Evolutionary conservation across 2,329 filamentous ascomycete genomes (phyloP).

Genomic region (Ilyonectria robusta): DNA sequence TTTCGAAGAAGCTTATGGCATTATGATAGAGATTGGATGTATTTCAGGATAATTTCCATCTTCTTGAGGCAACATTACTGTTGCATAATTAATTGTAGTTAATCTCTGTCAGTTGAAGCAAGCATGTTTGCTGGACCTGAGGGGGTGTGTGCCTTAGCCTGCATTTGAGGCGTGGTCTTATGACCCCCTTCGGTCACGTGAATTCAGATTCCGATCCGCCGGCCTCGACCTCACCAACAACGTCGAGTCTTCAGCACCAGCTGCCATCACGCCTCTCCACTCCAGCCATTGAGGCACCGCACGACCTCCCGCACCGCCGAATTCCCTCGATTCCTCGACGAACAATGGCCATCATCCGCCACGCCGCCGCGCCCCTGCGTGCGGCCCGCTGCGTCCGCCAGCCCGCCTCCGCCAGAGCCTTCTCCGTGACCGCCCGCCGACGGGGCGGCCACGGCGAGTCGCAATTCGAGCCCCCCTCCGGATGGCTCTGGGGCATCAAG

Average conservation of each 20-base stretch:
- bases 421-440: conserved; percentile 62
- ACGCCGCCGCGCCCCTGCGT: conserved; percentile 55
- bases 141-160: conserved; percentile 21
- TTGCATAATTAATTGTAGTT: neutral
- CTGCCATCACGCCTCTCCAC: conserved; percentile 40
- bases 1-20: neutral
- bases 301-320: conserved; percentile 42
- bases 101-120: neutral
- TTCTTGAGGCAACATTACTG: neutral
- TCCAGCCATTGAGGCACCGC: conserved; percentile 49
- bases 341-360: conserved; percentile 56
- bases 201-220: conserved; percentile 42
- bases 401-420: conserved; percentile 53
- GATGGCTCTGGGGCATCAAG: conserved; percentile 95
- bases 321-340: conserved; percentile 34
- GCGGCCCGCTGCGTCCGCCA: conserved; percentile 56
- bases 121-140: neutral
- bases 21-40: neutral
- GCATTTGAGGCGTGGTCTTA: conserved; percentile 26
- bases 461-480: conserved; percentile 90
- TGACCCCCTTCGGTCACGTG: conserved; percentile 40
- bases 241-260: conserved; percentile 40
- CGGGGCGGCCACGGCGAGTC: conserved; percentile 67
- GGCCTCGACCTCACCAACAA: conserved; percentile 40
- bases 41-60: neutral